Conservation (phyloP, 352 stramenopile genomes). For the Bremia lactucae region DNA sequence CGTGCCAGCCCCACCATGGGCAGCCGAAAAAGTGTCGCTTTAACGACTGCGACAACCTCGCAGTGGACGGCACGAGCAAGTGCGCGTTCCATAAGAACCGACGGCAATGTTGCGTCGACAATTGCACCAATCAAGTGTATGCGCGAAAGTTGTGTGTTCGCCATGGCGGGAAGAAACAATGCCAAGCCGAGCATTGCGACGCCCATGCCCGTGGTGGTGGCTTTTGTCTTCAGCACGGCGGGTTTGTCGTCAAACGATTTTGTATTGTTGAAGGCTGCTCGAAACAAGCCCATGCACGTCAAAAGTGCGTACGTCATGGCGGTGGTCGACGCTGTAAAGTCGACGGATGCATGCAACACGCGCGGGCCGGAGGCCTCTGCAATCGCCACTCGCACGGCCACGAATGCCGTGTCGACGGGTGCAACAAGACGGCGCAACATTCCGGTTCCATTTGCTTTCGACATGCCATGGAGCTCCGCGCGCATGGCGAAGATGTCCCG, state of each 20-base stretch:
- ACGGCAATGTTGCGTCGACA: conserved; percentile 63
- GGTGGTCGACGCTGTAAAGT: conserved; percentile 60
- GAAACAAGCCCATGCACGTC: conserved; percentile 62
- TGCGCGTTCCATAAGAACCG: conserved; percentile 80
- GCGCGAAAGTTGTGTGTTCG: conserved; percentile 73
- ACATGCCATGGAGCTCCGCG: conserved; percentile 64
- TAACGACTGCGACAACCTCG: conserved; percentile 71
- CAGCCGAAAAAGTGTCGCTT: conserved; percentile 64
- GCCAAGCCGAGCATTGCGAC: conserved; percentile 61
- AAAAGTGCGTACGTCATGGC: conserved; percentile 70
- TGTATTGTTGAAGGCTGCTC: conserved; percentile 72
- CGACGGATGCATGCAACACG: conserved; percentile 65
- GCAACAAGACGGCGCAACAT: conserved; percentile 74
- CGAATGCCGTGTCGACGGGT: conserved; percentile 65
- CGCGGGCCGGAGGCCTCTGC: conserved; percentile 53
- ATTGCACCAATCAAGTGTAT: conserved; percentile 81
- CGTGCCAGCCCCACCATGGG: conserved; percentile 5
- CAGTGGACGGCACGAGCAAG: conserved; percentile 60
- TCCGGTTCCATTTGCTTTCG: conserved; percentile 67
- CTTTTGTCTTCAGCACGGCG: conserved; percentile 70
- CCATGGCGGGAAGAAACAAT: conserved; percentile 74
- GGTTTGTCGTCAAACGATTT: conserved; percentile 76
- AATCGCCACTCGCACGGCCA: conserved; percentile 68
- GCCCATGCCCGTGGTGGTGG: conserved; percentile 58
- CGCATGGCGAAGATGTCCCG: conserved; percentile 54